phyloP scores from a whole-genome alignment of 192 early-diverging fungal genomes.

The Coemansia sp. region DNA sequence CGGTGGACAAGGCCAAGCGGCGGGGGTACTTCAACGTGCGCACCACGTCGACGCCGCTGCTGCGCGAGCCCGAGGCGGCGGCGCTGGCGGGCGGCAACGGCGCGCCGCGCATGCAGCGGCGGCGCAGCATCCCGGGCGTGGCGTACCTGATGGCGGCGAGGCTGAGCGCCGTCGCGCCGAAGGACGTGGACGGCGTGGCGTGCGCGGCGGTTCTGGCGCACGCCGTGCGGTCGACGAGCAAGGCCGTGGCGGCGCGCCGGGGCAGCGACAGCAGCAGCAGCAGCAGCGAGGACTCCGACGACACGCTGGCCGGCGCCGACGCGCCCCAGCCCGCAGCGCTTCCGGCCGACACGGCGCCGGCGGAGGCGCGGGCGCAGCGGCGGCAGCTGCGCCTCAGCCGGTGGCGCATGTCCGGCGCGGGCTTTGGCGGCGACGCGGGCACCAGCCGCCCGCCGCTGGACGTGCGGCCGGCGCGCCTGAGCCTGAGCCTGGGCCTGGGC shows the following conservation, averaged over 20 bases:
- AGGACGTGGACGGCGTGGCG: too few relatives aligned
- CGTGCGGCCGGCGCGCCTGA: background rate
- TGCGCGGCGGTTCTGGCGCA: too few relatives aligned
- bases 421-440: background rate
- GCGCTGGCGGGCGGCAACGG: background rate
- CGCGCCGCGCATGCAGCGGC: background rate
- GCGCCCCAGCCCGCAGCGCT: background rate
- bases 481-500: background rate
- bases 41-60: constrained; percentile 2
- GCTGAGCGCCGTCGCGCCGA: background rate
- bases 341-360: background rate
- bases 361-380: constrained; percentile 11
- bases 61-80: constrained; percentile 9
- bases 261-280: constrained; percentile 6
- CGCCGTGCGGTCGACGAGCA: too few relatives aligned
- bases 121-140: constrained; percentile 39
- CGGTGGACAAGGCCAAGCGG: constrained; percentile 11
- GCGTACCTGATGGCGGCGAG: constrained; percentile 18
- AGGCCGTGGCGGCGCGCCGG: background rate
- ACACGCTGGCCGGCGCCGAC: constrained; percentile 26
- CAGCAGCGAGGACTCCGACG: constrained; percentile 36
- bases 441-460: background rate
- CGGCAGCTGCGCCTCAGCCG: constrained; percentile 26
- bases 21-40: constrained; percentile 38
- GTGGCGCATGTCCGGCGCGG: background rate